Base-by-base conservation (phyloP, 805 yeast species). In the Candida nitratophila region DNA sequence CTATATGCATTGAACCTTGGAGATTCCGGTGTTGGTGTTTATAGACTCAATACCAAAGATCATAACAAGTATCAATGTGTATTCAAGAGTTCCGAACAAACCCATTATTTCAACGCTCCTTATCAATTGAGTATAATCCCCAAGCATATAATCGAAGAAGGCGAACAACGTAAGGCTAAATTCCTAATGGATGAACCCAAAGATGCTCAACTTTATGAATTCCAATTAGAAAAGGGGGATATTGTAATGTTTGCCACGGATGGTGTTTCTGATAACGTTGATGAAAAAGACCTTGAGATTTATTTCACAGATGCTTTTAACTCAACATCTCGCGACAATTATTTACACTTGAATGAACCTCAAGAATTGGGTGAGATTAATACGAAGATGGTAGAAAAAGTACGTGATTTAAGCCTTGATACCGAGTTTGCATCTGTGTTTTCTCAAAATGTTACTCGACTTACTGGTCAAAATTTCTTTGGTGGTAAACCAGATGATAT, bases 401-500 rank as follows among this genome's bases (percentile, higher is more conserved):
- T 90, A 7, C 81, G 76, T 31, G 70, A 70, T 40, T 71, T 87
- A 19, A 83, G 95, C 46, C 71, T 77, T 49, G 91, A 91, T 61
- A 76, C 83, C 14, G 68, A 76, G 45, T 85, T 74, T 57, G 88
- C 90, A 17, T 81, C 95, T 48, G 95, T 91, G 0, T 91, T 91
- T 64, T 84, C 96, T 8, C 89, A 83, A 62, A 86, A 83, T 56
- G 69, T 85, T 44, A 71, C 82, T 11, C 70, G 77, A 51, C 59
- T 83, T 41, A 77, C 87, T 1, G 84, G 84, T 3, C 83, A 80
- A 55, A 68, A 71, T 37, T 85, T 86, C 57, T 70, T 79, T 46
- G 98, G 99, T 30, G 99, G 99, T 14, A 91, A 91, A 66, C 95
- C 89, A 39, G 99, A 91, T 65, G 99, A 91, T 63, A 84, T 93